phyloP scores from a whole-genome alignment of 1,139 yeast genomes.

The Arxiozyma heterogenica region DNA sequence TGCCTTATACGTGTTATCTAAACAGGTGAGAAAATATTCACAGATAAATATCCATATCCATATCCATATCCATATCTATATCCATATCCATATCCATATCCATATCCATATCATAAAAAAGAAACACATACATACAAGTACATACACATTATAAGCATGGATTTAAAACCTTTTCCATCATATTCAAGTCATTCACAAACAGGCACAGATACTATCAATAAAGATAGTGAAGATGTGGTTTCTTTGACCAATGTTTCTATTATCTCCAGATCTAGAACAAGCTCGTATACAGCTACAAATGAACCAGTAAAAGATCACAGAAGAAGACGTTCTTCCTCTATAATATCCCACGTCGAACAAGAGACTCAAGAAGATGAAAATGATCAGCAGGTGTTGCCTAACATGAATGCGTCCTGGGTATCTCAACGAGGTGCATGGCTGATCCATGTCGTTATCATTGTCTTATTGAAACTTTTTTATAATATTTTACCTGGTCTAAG shows the following conservation, averaged over 20 bases:
- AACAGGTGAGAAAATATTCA: too few relatives aligned
- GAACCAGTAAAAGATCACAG: conserved; percentile 33
- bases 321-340: conserved; percentile 53
- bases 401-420: conserved; percentile 93
- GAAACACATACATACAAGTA: too few relatives aligned
- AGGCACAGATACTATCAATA: background rate
- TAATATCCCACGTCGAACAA: conserved; percentile 84
- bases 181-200: conserved; percentile 3
- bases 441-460: conserved; percentile 75
- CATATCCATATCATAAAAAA: too few relatives aligned
- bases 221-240: conserved; percentile 1
- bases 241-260: conserved; percentile 2
- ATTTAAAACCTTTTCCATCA: conserved; percentile 24
- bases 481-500: conserved; percentile 70
- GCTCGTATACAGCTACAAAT: conserved; percentile 11
- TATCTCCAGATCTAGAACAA: conserved; percentile 9
- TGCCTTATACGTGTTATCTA: too few relatives aligned
- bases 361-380: conserved; percentile 87
- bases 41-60: too few relatives aligned
- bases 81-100: too few relatives aligned
- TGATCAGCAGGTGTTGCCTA: conserved; percentile 83
- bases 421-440: conserved; percentile 94
- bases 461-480: conserved; percentile 62
- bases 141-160: conserved; percentile 2
- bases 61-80: too few relatives aligned